A percentile compares a stretch with the other conserved stretches of the same genome.
These are phyloP conservation scores for Penicillium cosmopolitanum DNA, from an alignment of 495 filamentous ascomycete species.

Conservation along the genomic window DNA sequence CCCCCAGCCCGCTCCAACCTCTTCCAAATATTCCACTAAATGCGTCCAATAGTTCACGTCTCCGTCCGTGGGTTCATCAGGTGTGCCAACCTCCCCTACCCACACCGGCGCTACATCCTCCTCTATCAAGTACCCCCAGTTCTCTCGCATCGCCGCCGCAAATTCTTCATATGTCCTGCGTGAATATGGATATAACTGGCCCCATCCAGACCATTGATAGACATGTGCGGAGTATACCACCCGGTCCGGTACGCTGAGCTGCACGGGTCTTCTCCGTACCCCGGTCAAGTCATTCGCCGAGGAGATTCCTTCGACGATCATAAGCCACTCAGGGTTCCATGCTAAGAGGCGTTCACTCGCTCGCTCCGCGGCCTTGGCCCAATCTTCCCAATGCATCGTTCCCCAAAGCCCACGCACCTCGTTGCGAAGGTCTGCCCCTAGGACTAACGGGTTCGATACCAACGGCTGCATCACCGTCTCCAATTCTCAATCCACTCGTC, in stretches of 20 bases:
- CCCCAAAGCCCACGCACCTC: slow-evolving; percentile 65
- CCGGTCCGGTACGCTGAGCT: slow-evolving; percentile 51
- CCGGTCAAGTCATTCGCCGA: slow-evolving; percentile 60
- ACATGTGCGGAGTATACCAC: slow-evolving; percentile 67
- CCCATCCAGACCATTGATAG: slow-evolving; percentile 66
- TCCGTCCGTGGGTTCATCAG: slow-evolving; percentile 47
- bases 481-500: slow-evolving; percentile 63
- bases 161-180: slow-evolving; percentile 59
- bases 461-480: slow-evolving; percentile 58
- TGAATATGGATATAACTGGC: slow-evolving; percentile 54
- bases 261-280: slow-evolving; percentile 51
- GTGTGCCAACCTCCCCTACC: slow-evolving; percentile 63
- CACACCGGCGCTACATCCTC: slow-evolving; percentile 61
- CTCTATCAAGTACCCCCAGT: slow-evolving; percentile 64
- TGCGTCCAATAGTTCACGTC: slow-evolving; percentile 64
- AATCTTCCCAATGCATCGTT: slow-evolving; percentile 60
- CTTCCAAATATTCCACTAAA: slow-evolving; percentile 55
- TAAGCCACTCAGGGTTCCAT: slow-evolving; percentile 62
- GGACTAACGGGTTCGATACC: slow-evolving; percentile 53
- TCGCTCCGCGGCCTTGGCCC: slow-evolving; percentile 60
- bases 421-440: slow-evolving; percentile 63
- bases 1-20: slow-evolving; percentile 60
- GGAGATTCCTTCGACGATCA: slow-evolving; percentile 63
- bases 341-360: slow-evolving; percentile 57
- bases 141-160: slow-evolving; percentile 57